Conservation (phyloP, 345 rosid genomes). For the Populus simonii region DNA sequence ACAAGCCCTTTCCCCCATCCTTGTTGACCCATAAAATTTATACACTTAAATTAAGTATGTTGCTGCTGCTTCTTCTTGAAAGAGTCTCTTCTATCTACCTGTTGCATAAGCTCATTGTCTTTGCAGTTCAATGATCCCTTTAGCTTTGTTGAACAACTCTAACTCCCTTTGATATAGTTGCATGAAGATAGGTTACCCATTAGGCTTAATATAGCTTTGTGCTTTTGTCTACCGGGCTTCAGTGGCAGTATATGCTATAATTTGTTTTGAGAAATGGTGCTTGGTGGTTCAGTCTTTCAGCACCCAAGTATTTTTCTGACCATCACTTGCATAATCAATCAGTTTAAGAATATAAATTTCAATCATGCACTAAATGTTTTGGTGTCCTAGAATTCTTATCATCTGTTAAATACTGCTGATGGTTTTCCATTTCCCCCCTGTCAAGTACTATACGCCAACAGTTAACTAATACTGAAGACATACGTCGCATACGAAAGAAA, state of each 20-base stretch:
- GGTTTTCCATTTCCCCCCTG: conserved; percentile 23
- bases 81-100: not conserved
- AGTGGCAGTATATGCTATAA: not conserved
- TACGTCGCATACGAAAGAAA: conserved; percentile 91
- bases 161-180: not conserved
- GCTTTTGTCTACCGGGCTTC: not conserved
- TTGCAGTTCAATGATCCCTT: not conserved
- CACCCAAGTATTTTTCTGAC: not conserved
- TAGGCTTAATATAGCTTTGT: not conserved
- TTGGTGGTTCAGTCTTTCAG: not conserved
- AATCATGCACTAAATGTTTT: not conserved
- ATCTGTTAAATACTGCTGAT: conserved; percentile 20
- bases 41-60: not conserved
- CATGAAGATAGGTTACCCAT: not conserved
- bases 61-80: not conserved
- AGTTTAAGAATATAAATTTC: not conserved
- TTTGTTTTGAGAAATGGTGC: not conserved
- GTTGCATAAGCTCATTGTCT: not conserved
- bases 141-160: not conserved
- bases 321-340: not conserved
- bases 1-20: not conserved
- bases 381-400: not conserved
- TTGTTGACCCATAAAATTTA: not conserved
- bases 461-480: conserved; percentile 75
- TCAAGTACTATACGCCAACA: conserved; percentile 85